These are phyloP conservation scores for Tubosaeta sp. DNA, from an alignment of 768 basidiomycete genomes.

Conservation along the genomic window DNA sequence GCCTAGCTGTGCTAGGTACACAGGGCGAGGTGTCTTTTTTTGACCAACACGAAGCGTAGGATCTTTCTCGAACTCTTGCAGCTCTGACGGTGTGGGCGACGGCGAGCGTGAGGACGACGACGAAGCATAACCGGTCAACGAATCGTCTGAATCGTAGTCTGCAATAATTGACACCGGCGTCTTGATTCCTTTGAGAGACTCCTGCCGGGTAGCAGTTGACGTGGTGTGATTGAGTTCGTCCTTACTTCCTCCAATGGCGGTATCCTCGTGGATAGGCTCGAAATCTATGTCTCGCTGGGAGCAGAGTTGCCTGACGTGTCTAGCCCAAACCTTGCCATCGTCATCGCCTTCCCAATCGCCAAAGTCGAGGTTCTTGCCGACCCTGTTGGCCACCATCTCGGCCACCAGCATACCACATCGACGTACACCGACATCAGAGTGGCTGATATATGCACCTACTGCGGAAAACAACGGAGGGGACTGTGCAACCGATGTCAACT, in stretches of 20 bases:
- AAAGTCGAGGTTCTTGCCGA: conserved; percentile 70
- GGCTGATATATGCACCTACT: conserved; percentile 71
- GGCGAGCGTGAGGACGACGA: conserved; percentile 61
- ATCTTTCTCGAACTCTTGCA: conserved; percentile 81
- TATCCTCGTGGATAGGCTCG: conserved; percentile 23
- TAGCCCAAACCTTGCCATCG: conserved; percentile 60
- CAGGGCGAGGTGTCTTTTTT: conserved; percentile 74
- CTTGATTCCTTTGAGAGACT: not conserved
- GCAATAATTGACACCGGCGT: conserved; percentile 12
- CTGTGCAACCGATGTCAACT: conserved; percentile 43
- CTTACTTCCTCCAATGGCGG: conserved; percentile 1
- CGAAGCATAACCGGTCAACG: conserved; percentile 74
- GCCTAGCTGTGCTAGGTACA: conserved; percentile 85
- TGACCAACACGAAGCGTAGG: conserved; percentile 70
- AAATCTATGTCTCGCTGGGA: conserved; percentile 50
- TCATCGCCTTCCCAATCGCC: conserved; percentile 80
- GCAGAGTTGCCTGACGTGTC: conserved; percentile 53
- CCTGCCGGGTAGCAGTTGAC: not conserved
- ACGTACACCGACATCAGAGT: conserved; percentile 71
- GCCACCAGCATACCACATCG: conserved; percentile 91
- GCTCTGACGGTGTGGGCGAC: conserved; percentile 78
- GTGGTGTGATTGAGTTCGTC: conserved; percentile 9
- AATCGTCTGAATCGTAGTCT: conserved; percentile 76
- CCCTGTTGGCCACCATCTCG: conserved; percentile 65
- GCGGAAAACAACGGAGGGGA: conserved; percentile 62